A percentile compares a stretch with the other conserved stretches of the same genome.
phyloP scores from a whole-genome alignment of 768 basidiomycete genomes.

The Trametes cubensis region DNA sequence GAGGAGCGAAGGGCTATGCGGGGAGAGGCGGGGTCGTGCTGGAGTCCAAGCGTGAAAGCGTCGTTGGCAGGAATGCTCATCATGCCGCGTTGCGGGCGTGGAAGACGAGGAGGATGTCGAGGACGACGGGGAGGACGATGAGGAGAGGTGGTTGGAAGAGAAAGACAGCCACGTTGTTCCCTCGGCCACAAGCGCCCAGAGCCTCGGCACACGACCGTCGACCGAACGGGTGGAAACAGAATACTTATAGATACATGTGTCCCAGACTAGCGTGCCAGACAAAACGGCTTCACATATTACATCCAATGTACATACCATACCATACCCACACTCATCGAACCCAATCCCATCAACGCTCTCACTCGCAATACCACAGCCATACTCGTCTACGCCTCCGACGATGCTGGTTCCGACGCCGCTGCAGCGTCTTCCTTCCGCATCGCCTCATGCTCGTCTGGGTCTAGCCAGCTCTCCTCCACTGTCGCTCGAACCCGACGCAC shows the following conservation, averaged over 20 bases:
- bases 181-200: not conserved
- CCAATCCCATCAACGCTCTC: not conserved
- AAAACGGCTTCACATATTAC: not conserved
- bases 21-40: constrained; percentile 23
- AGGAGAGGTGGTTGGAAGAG: not conserved
- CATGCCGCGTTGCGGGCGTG: not conserved
- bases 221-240: too few relatives aligned
- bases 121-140: constrained; percentile 2
- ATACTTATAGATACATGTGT: constrained; percentile 11
- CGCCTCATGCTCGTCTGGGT: constrained; percentile 69
- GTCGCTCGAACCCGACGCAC: constrained; percentile 89
- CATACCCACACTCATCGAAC: not conserved
- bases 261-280: not conserved
- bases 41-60: constrained; percentile 29
- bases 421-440: constrained; percentile 43
- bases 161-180: not conserved
- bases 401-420: not conserved
- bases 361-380: too few relatives aligned
- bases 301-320: constrained; percentile 9
- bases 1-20: constrained; percentile 27
- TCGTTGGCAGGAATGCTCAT: constrained; percentile 30
- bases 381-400: not conserved
- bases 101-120: not conserved
- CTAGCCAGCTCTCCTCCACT: constrained; percentile 94
- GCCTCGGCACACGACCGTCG: not conserved